Base-by-base conservation (phyloP, 139 green algal species). In the Nannochloris sp. region DNA sequence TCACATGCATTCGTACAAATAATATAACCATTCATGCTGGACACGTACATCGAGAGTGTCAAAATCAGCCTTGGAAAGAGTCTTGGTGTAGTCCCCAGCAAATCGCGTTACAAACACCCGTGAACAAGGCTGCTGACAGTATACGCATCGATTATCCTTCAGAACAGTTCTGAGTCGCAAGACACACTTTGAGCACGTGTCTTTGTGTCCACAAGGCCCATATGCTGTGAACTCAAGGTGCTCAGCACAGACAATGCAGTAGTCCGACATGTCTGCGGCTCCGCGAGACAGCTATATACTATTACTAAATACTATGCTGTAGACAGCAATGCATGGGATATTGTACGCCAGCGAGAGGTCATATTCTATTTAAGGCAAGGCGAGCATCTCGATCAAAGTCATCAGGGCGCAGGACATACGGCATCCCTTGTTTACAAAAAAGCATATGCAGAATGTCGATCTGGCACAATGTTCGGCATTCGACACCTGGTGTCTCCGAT, bases 171-270 rank as follows among this genome's bases (percentile, higher is more conserved):
- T 78, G 70, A 97, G 72, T 6, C 90, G 77, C 13, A 77, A 68
- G 13, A 92, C 81, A 63, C 88, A 87, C 48, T 82, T 84, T 28
- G 75, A 84, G 63, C 89, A 95, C 4, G 87, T 82, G n/a, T 97
- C 91, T 36, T 84, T 88, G 78, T 97, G 91, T 10, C 84, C 84
- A 66, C 91, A 97, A 5, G 63, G 63, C 0, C 82, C 85, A 64
- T 91, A 86, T 0, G 77, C 90, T 1, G 82, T 82, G 61, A 75
- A 97, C 23, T 89, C 67, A 16, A 97, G 69, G 1, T 80, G 73
- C 61, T 96, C 91, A 1, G 90, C 86, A 37, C 91, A 97, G 1
- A 97, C 80, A 3, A 84, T 62, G 71, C 91, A 97, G 62, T 67
- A 16, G 56, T 75, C 67, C 44, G 68, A 62, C 46, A 59, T 66